Percentiles rank a stretch among this genome's conserved stretches.
Conservation (phyloP, 768 basidiomycete genomes). For the Cantharellus cinnabarinus region DNA sequence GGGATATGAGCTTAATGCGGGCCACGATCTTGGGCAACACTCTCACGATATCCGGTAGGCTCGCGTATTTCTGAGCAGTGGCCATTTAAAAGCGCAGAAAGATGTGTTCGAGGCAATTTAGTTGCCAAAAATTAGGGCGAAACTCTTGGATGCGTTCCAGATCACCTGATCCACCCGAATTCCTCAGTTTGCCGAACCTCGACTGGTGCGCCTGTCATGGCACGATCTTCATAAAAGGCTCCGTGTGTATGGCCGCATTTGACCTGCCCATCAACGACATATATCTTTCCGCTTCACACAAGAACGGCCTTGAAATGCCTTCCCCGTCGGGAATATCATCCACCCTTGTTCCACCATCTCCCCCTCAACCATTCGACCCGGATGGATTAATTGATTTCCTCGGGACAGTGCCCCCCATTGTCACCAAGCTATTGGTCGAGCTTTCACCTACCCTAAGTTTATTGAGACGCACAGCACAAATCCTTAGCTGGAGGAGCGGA, state of each 20-base stretch:
- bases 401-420: conserved; percentile 27
- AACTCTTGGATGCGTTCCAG: too few species aligned
- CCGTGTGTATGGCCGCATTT: conserved; percentile 5
- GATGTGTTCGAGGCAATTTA: too few species aligned
- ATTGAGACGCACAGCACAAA: conserved; percentile 25
- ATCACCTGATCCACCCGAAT: too few species aligned
- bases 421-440: conserved; percentile 38
- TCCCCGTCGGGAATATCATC: not conserved
- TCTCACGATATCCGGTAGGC: conserved; percentile 78
- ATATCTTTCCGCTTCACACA: conserved; percentile 5
- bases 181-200: too few species aligned
- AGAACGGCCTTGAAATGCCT: not conserved
- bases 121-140: too few species aligned
- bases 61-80: conserved; percentile 42
- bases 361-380: not conserved
- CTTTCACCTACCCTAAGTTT: conserved; percentile 34
- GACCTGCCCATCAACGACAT: conserved; percentile 5
- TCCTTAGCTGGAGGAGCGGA: conserved; percentile 34
- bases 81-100: not conserved
- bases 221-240: not conserved
- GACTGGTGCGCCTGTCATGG: too few species aligned
- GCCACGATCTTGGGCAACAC: too few species aligned
- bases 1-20: too few species aligned
- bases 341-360: not conserved
- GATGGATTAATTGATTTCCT: conserved; percentile 7